Conservation (phyloP, 2,329 filamentous ascomycete species). For the Trichoderma sp. region DNA sequence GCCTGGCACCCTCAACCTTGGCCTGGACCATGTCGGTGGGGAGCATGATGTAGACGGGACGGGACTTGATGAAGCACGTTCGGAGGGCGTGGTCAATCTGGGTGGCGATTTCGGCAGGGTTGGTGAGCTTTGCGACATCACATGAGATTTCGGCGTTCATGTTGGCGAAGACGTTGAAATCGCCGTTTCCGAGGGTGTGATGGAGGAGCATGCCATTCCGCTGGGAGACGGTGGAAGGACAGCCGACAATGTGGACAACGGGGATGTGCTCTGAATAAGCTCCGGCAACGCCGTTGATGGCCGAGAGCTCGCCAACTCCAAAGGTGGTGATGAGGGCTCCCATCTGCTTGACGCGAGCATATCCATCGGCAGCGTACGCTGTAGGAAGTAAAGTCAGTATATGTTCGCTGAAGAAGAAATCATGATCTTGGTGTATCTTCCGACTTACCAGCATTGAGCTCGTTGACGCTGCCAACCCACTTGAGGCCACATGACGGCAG, state of each 20-base stretch:
- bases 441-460: slow-evolving; percentile 67
- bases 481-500: slow-evolving; percentile 59
- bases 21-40: slow-evolving; percentile 78
- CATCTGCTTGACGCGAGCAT: slow-evolving; percentile 72
- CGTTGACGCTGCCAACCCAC: slow-evolving; percentile 72
- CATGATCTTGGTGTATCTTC: background rate
- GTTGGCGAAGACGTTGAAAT: slow-evolving; percentile 80
- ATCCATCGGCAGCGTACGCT: slow-evolving; percentile 80
- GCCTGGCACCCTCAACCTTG: slow-evolving; percentile 72
- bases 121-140: slow-evolving; percentile 69
- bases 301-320: slow-evolving; percentile 73
- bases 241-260: slow-evolving; percentile 68
- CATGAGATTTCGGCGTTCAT: slow-evolving; percentile 76
- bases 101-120: slow-evolving; percentile 68
- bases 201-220: slow-evolving; percentile 56
- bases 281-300: slow-evolving; percentile 73
- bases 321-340: slow-evolving; percentile 74
- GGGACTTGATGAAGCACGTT: slow-evolving; percentile 71
- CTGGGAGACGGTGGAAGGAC: slow-evolving; percentile 53
- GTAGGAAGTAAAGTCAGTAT: slow-evolving; percentile 30
- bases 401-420: background rate
- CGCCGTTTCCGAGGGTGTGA: slow-evolving; percentile 74
- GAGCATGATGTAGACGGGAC: slow-evolving; percentile 81
- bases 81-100: slow-evolving; percentile 78
- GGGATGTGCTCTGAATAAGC: slow-evolving; percentile 73